These are phyloP conservation scores for Endothia cerciana DNA, from an alignment of 2,329 filamentous ascomycete genomes.

Conservation along the genomic window DNA sequence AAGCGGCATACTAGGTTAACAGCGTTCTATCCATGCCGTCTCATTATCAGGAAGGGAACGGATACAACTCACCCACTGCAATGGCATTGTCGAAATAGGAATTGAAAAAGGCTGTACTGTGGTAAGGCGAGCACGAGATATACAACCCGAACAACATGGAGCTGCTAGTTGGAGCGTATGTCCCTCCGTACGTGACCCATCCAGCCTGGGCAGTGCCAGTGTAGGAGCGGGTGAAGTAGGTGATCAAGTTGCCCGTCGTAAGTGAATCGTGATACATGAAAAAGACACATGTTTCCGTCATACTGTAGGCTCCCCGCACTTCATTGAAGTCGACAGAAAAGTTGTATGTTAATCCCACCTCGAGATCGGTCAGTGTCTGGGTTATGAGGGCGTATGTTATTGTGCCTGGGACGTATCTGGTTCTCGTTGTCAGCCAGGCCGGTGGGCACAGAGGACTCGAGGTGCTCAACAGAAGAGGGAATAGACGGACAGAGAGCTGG, in stretches of 20 bases:
- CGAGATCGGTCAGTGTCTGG: not conserved
- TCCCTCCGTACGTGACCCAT: not conserved
- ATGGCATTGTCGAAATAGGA: conserved; percentile 1
- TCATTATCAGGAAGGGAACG: not conserved
- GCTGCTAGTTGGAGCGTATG: conserved; percentile 4
- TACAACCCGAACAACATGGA: not conserved
- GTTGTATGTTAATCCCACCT: not conserved
- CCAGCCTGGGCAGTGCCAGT: not conserved
- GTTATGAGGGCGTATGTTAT: no score
- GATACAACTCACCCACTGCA: not conserved
- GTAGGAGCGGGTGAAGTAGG: not conserved
- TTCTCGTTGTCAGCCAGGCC: not conserved
- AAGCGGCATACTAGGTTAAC: not conserved
- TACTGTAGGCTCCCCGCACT: not conserved
- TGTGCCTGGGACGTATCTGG: not conserved
- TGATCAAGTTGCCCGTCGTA: not conserved
- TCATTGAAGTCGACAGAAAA: not conserved
- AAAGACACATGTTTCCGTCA: not conserved
- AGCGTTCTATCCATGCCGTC: not conserved
- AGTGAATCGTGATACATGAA: not conserved
- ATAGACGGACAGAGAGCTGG: not conserved
- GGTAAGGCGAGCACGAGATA: not conserved
- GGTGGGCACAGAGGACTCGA: not conserved
- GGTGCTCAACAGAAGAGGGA: not conserved
- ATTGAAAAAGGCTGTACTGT: not conserved